phyloP scores from a whole-genome alignment of 2,329 filamentous ascomycete genomes.

The Chrysosphaeria jannelii region DNA sequence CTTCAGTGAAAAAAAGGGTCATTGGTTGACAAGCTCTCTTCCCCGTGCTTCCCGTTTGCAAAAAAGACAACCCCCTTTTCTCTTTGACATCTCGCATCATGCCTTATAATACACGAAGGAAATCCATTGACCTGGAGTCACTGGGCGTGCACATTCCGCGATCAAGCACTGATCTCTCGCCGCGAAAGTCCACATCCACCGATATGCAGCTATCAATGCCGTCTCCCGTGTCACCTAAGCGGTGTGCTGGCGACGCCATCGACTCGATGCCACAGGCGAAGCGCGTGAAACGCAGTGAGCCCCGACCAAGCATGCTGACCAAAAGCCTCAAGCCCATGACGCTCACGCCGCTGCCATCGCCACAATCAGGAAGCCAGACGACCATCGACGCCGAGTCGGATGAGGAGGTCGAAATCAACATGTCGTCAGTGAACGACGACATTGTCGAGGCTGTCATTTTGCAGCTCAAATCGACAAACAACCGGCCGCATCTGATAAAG shows the following conservation, averaged over 20 bases:
- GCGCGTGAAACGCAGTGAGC: constrained; percentile 4
- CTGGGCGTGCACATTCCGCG: constrained; percentile 71
- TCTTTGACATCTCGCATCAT: constrained; percentile 16
- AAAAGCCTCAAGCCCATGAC: no score
- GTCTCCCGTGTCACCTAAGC: constrained; percentile 5
- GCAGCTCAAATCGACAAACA: constrained; percentile 67
- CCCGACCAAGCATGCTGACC: neutral
- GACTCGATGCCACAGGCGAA: constrained; percentile 3
- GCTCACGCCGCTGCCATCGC: neutral
- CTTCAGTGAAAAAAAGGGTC: no score
- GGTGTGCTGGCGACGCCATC: constrained; percentile 5
- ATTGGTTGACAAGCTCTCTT: neutral
- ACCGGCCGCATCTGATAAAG: constrained; percentile 81
- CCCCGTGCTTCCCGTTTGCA: neutral
- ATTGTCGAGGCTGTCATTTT: constrained; percentile 77
- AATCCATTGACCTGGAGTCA: constrained; percentile 76
- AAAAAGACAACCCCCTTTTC: neutral
- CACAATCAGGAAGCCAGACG: neutral
- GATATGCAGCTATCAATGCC: neutral
- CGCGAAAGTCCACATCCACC: neutral
- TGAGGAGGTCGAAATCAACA: constrained; percentile 27
- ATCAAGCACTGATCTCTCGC: constrained; percentile 19
- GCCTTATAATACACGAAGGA: constrained; percentile 91
- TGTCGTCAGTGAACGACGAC: constrained; percentile 70
- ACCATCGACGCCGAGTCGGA: neutral